These are phyloP conservation scores for Tulasnella sp. DNA, from an alignment of 768 basidiomycete species.

Conservation along the genomic window DNA sequence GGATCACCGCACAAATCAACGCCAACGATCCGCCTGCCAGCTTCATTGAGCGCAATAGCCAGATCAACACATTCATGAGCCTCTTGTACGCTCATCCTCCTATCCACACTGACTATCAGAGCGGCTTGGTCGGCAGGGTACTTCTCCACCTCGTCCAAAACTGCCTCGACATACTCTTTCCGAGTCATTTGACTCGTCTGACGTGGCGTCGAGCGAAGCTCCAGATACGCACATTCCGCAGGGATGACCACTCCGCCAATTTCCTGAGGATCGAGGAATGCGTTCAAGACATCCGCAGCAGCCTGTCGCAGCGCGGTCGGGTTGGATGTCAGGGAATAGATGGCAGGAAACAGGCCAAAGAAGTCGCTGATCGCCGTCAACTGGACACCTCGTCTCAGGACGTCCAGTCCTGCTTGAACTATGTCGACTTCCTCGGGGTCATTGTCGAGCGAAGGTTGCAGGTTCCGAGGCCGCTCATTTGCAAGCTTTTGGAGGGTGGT, in stretches of 20 bases:
- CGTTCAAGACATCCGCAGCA: conserved; percentile 49
- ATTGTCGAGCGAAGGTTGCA: too few species aligned
- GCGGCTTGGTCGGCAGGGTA: conserved; percentile 41
- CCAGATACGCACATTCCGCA: conserved; percentile 58
- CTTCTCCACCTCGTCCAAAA: conserved; percentile 51
- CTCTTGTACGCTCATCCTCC: conserved; percentile 44
- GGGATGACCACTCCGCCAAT: conserved; percentile 19
- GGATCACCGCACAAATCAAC: conserved; percentile 77
- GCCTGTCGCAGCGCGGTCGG: conserved; percentile 41
- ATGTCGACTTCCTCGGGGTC: background rate
- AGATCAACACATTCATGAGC: conserved; percentile 45
- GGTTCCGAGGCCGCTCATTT: conserved; percentile 28
- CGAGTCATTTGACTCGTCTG: conserved; percentile 45
- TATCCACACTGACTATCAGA: conserved; percentile 64
- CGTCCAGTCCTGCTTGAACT: conserved; percentile 36
- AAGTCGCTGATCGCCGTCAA: conserved; percentile 56
- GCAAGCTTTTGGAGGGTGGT: conserved; percentile 50
- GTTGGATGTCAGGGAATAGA: conserved; percentile 63
- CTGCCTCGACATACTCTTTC: conserved; percentile 47
- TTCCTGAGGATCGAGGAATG: conserved; percentile 38
- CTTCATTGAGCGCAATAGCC: conserved; percentile 40
- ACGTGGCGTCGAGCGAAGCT: conserved; percentile 72
- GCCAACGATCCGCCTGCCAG: conserved; percentile 56
- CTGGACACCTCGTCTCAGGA: conserved; percentile 30
- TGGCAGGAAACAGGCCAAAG: conserved; percentile 61